phyloP scores from a whole-genome alignment of 352 stramenopile species.

The Pythium dissotocum region DNA sequence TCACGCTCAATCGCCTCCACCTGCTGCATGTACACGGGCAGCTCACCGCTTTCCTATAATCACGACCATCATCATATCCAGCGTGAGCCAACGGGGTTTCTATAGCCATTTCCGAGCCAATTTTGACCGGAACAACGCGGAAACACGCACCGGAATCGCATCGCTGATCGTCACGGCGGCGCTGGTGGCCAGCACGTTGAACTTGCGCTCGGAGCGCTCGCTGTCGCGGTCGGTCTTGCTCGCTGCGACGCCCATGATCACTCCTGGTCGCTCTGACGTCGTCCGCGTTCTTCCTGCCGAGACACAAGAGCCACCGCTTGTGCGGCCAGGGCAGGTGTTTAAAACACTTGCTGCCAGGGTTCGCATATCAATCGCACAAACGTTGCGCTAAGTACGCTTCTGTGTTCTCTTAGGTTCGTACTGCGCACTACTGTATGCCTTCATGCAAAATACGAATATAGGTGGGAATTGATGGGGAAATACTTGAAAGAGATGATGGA shows the following conservation, averaged over 20 bases:
- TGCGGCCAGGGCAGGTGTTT: slow-evolving; percentile 22
- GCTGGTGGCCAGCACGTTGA: slow-evolving; percentile 72
- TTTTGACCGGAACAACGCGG: neutral
- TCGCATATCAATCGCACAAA: slow-evolving; percentile 24
- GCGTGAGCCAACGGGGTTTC: neutral
- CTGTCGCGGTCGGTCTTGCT: slow-evolving; percentile 38
- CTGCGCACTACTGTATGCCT: neutral
- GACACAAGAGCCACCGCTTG: slow-evolving; percentile 27
- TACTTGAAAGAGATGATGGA: neutral
- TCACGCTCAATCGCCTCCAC: slow-evolving; percentile 83
- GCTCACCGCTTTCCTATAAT: slow-evolving; percentile 37
- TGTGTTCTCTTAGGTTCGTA: neutral
- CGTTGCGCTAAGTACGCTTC: slow-evolving; percentile 8
- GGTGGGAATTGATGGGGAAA: neutral
- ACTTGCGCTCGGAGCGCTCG: slow-evolving; percentile 23
- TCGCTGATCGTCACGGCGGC: slow-evolving; percentile 26
- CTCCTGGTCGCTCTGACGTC: slow-evolving; percentile 16
- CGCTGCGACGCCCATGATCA: slow-evolving; percentile 53
- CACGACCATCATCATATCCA: neutral
- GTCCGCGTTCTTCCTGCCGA: slow-evolving; percentile 17
- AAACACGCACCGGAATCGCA: slow-evolving; percentile 41
- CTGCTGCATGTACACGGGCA: slow-evolving; percentile 82
- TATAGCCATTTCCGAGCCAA: slow-evolving; percentile 2
- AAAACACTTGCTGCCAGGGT: slow-evolving; percentile 32
- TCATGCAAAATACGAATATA: slow-evolving; percentile 2